These are phyloP conservation scores for Bretschneidera sinensis DNA, from an alignment of 345 rosid genomes.

Conservation along the genomic window DNA sequence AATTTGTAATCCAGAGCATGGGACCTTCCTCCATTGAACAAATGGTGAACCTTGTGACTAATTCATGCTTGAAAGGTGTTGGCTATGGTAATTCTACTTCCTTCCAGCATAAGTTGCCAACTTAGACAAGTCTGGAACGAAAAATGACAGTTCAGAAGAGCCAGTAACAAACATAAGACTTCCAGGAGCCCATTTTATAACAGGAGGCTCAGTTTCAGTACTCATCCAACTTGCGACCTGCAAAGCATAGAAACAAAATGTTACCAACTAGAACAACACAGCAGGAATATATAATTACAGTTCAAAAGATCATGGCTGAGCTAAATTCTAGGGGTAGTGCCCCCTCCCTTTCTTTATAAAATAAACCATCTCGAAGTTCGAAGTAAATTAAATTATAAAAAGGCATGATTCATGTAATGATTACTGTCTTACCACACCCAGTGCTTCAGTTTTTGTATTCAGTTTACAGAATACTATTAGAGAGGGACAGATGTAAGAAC, in stretches of 20 bases:
- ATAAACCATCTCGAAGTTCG: background rate
- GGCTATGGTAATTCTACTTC: slow-evolving; percentile 26
- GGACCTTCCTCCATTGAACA: background rate
- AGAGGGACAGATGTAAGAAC: background rate
- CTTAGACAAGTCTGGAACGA: slow-evolving; percentile 87
- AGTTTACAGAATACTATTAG: background rate
- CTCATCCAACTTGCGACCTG: slow-evolving; percentile 91
- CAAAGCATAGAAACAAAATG: slow-evolving; percentile 5
- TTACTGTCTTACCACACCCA: background rate
- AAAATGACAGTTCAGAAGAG: slow-evolving; percentile 76
- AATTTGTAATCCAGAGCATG: no score
- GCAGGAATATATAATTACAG: no score
- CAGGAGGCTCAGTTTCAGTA: slow-evolving; percentile 65
- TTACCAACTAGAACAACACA: background rate
- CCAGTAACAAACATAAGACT: slow-evolving; percentile 90
- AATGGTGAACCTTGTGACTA: slow-evolving; percentile 1
- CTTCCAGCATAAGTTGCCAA: slow-evolving; percentile 80
- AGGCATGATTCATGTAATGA: background rate
- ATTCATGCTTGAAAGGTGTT: background rate
- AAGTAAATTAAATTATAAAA: background rate
- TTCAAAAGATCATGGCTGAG: no score
- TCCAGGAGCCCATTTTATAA: slow-evolving; percentile 94
- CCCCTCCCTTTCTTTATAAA: no score
- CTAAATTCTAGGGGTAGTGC: no score
- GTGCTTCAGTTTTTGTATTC: background rate